A percentile compares a stretch with the other conserved stretches of the same genome.
Evolutionary conservation across 2,329 filamentous ascomycete species (phyloP).

Genomic region (Ophiostoma piceae): DNA sequence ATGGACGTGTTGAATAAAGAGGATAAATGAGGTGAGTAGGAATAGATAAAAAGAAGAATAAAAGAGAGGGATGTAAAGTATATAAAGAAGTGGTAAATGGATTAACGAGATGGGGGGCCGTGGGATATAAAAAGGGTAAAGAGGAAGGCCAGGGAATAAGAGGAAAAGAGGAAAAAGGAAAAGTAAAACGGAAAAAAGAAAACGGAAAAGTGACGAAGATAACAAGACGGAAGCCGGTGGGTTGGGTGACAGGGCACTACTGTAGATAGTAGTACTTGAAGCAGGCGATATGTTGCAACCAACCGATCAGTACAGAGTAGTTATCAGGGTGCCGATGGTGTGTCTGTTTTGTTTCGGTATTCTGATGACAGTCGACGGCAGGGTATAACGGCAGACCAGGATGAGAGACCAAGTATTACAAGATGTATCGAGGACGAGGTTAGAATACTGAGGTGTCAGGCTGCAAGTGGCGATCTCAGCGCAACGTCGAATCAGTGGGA

Average conservation of each 20-base stretch:
- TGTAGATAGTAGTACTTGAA: background rate
- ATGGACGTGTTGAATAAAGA: constrained; percentile 23
- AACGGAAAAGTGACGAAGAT: constrained; percentile 14
- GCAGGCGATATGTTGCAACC: background rate
- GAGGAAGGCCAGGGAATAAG: background rate
- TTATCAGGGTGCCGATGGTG: constrained; percentile 1
- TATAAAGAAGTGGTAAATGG: background rate
- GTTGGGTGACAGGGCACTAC: constrained; percentile 10
- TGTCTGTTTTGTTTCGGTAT: background rate
- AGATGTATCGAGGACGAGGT: too few species aligned
- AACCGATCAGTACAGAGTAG: background rate
- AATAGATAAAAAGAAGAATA: constrained; percentile 1
- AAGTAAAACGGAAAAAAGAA: background rate
- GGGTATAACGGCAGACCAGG: constrained; percentile 1
- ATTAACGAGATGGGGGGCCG: background rate
- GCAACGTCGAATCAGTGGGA: background rate
- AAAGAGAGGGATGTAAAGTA: background rate
- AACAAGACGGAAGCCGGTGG: constrained; percentile 18
- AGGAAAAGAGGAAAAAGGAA: constrained; percentile 10
- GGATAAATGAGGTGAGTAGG: too few species aligned
- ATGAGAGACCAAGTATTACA: background rate
- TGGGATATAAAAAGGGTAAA: constrained; percentile 12
- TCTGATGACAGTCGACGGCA: background rate
- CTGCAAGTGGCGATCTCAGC: background rate
- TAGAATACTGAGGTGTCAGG: background rate